These are phyloP conservation scores for Dioscorea dumetorum DNA, from an alignment of 106 monocot species.

Conservation along the genomic window DNA sequence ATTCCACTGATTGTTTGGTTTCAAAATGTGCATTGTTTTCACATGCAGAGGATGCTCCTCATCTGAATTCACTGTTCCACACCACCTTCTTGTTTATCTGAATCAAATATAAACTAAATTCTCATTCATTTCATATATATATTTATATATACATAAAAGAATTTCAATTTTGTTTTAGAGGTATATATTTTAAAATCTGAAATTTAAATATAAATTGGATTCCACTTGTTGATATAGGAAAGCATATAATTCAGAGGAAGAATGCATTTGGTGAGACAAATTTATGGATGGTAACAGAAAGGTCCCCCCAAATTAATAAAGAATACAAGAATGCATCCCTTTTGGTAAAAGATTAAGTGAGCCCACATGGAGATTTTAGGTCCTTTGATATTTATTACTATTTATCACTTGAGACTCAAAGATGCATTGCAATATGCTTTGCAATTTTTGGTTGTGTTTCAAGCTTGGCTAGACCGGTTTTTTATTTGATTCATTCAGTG, in stretches of 20 bases:
- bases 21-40: background rate
- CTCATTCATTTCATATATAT: too few relatives aligned
- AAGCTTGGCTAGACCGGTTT: too few relatives aligned
- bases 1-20: slow-evolving; percentile 3
- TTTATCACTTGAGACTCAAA: too few relatives aligned
- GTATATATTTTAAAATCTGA: background rate
- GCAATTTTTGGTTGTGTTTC: too few relatives aligned
- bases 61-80: too few relatives aligned
- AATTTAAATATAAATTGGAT: background rate
- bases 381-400: too few relatives aligned
- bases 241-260: background rate
- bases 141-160: too few relatives aligned
- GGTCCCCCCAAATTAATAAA: background rate
- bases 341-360: slow-evolving; percentile 1
- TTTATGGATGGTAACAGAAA: background rate
- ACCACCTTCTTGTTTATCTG: background rate
- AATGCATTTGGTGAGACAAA: background rate
- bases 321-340: background rate
- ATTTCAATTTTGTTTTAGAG: background rate
- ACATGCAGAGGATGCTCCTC: background rate
- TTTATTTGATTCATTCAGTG: too few relatives aligned
- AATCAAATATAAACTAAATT: background rate
- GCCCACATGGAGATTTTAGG: background rate
- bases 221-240: too few relatives aligned
- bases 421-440: too few relatives aligned